Evolutionary conservation across 176 grass and related monocot genomes (phyloP).

Genomic region (Aegilops sharonensis): DNA sequence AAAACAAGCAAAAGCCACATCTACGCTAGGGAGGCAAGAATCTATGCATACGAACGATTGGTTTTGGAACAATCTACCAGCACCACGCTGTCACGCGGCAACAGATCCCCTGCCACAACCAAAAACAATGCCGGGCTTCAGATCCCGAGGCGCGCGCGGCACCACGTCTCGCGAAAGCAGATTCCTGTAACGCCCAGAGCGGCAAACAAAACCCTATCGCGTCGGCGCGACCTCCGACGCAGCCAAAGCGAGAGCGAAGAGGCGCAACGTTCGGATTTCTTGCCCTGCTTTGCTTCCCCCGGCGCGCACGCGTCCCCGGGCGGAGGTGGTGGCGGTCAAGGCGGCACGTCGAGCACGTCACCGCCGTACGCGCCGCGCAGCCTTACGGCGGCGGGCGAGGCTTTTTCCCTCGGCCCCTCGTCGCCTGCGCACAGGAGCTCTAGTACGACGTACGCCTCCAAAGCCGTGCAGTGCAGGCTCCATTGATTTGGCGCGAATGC

Average conservation of each 20-base stretch:
- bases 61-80: background rate
- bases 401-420: background rate
- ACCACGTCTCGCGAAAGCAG: conserved; percentile 25
- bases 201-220: background rate
- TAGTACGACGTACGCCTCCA: background rate
- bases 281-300: background rate
- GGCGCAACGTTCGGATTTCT: background rate
- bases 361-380: conserved; percentile 24
- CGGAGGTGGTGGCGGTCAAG: conserved; percentile 17
- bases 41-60: background rate
- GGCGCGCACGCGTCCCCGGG: conserved; percentile 31
- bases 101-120: background rate
- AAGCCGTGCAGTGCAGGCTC: conserved; percentile 15
- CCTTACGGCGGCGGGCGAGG: background rate
- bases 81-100: background rate
- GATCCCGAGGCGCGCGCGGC: conserved; percentile 39
- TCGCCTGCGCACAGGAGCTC: background rate
- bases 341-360: conserved; percentile 27
- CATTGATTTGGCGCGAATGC: background rate
- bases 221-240: conserved; percentile 28
- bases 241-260: background rate
- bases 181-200: conserved; percentile 4
- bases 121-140: background rate
- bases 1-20: background rate
- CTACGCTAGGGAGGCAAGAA: background rate